Evolutionary conservation across 2,329 filamentous ascomycete genomes (phyloP).

Genomic region (Tolypocladium paradoxum): DNA sequence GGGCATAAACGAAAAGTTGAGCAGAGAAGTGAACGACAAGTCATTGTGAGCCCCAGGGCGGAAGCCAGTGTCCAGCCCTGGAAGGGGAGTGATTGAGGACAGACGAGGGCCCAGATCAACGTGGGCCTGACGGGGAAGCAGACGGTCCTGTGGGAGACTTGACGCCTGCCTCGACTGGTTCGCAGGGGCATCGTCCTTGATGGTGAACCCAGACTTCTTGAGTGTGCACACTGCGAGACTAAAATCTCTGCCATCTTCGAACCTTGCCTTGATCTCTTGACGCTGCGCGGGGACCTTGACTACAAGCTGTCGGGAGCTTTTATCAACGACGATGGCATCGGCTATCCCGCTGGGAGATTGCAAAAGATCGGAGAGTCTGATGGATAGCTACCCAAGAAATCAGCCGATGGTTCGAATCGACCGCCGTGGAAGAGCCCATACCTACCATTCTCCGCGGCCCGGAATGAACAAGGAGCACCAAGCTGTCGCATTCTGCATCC

Average conservation of each 20-base stretch:
- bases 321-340: constrained; percentile 13
- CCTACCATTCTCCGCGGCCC: constrained; percentile 15
- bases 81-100: constrained; percentile 15
- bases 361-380: constrained; percentile 17
- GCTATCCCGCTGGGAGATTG: constrained; percentile 1
- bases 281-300: constrained; percentile 14
- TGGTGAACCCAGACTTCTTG: constrained; percentile 17
- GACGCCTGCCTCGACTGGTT: neutral
- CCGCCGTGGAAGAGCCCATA: neutral
- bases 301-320: constrained; percentile 9
- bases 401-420: neutral
- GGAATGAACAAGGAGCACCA: constrained; percentile 17
- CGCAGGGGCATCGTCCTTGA: constrained; percentile 9
- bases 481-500: constrained; percentile 4
- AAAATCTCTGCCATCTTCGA: constrained; percentile 22
- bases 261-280: constrained; percentile 15
- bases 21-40: constrained; percentile 7
- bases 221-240: constrained; percentile 19
- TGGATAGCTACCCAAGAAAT: constrained; percentile 13
- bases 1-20: constrained; percentile 2
- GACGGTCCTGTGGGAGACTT: neutral
- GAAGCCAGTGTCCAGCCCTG: neutral
- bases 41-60: constrained; percentile 1
- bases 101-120: constrained; percentile 10
- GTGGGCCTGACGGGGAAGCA: neutral